Percentiles rank a stretch among this genome's conserved stretches.
These are phyloP conservation scores for Taiwanofungus camphoratus DNA, from an alignment of 1,284 basidiomycete species.

Conservation along the genomic window DNA sequence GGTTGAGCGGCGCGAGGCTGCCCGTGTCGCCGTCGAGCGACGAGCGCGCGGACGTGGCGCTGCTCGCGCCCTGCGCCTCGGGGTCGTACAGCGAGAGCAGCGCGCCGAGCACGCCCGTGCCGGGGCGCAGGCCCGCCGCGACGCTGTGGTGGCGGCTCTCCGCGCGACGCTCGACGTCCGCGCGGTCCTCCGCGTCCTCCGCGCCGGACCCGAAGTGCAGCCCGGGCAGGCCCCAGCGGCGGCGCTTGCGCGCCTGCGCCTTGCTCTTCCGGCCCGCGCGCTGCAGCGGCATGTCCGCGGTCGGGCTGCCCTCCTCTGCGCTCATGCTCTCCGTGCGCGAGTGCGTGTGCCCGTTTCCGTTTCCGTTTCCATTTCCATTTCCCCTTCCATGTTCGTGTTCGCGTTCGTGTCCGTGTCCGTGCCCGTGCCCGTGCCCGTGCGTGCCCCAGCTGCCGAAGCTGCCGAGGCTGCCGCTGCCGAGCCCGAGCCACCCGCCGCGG, in stretches of 20 bases:
- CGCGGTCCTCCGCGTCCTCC: slow-evolving; percentile 14
- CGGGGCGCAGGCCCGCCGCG: slow-evolving; percentile 15
- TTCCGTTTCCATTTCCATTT: background rate
- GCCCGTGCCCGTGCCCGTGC: background rate
- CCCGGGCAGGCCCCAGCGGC: background rate
- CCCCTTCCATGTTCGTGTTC: too few species aligned
- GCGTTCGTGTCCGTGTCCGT: too few species aligned
- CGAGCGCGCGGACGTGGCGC: slow-evolving; percentile 18
- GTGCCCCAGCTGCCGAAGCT: slow-evolving; percentile 4
- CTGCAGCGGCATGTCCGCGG: too few species aligned
- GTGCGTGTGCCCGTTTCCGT: too few species aligned
- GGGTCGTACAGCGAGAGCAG: slow-evolving; percentile 49
- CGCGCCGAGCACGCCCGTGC: slow-evolving; percentile 46
- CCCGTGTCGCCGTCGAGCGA: slow-evolving; percentile 22
- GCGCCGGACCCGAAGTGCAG: slow-evolving; percentile 14
- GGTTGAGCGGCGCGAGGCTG: slow-evolving; percentile 15
- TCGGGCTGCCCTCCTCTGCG: too few species aligned
- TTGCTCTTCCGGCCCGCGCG: too few species aligned
- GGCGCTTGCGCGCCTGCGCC: too few species aligned
- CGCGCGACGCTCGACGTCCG: slow-evolving; percentile 24
- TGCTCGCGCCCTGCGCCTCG: slow-evolving; percentile 6
- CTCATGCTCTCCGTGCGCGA: too few species aligned
- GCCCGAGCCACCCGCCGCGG: slow-evolving; percentile 18
- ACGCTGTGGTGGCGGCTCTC: slow-evolving; percentile 13
- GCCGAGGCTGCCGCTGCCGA: too few species aligned